A percentile compares a stretch with the other conserved stretches of the same genome.
Evolutionary conservation across 306 rosid species (phyloP).

Genomic region (Prunus mume): DNA sequence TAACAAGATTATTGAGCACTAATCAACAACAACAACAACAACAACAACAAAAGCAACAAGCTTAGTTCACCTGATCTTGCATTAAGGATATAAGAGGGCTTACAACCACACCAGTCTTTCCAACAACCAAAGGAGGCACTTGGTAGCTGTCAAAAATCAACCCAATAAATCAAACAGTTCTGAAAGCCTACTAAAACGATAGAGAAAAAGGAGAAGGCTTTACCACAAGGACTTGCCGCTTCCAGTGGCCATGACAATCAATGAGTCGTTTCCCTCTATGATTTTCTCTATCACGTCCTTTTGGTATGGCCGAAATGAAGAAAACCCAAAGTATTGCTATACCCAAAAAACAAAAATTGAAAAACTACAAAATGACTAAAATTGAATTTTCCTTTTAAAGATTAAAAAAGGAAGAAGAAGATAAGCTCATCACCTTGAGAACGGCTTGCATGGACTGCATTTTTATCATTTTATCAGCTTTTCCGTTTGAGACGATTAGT

Average conservation of each 20-base stretch:
- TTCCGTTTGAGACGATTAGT: neutral
- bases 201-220: slow-evolving; percentile 21
- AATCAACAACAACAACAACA: neutral
- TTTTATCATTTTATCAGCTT: neutral
- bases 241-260: slow-evolving; percentile 94
- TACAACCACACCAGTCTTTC: slow-evolving; percentile 80
- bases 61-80: slow-evolving; percentile 77
- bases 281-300: slow-evolving; percentile 61
- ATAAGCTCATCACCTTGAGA: slow-evolving; percentile 46
- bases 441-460: slow-evolving; percentile 36
- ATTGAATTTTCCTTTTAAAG: neutral
- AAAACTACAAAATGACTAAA: too few relatives aligned
- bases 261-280: slow-evolving; percentile 59
- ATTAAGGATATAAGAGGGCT: slow-evolving; percentile 84
- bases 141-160: slow-evolving; percentile 54
- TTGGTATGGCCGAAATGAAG: slow-evolving; percentile 70
- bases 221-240: slow-evolving; percentile 90
- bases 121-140: slow-evolving; percentile 79
- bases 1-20: neutral
- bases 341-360: slow-evolving; percentile 3
- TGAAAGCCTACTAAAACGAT: neutral
- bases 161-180: neutral
- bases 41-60: neutral
- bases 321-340: slow-evolving; percentile 68
- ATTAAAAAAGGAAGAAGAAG: neutral